Evolutionary conservation across 2,329 filamentous ascomycete species (phyloP).

Genomic region (Aspergillus sp.): DNA sequence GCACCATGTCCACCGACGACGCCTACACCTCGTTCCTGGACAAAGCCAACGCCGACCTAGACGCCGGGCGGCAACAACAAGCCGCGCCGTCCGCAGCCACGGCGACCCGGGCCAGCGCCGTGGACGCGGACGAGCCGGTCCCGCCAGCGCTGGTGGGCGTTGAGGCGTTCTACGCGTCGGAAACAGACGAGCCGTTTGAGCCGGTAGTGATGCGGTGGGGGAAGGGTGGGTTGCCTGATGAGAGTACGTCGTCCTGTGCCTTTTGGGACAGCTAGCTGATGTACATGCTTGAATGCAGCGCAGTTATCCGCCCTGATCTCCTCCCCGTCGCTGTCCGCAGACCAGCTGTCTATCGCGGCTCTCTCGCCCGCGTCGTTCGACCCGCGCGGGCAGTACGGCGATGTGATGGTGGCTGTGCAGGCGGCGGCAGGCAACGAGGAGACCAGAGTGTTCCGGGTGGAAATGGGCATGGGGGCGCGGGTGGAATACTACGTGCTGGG

Average conservation of each 20-base stretch:
- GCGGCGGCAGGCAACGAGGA: slow-evolving; percentile 44
- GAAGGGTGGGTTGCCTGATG: slow-evolving; percentile 21
- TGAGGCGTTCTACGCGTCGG: slow-evolving; percentile 63
- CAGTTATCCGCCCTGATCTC: slow-evolving; percentile 60
- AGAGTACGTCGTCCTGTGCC: slow-evolving; percentile 16
- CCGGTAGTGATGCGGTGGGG: slow-evolving; percentile 58
- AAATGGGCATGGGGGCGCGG: slow-evolving; percentile 51
- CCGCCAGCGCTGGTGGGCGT: slow-evolving; percentile 50
- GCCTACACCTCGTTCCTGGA: slow-evolving; percentile 78
- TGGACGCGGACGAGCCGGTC: slow-evolving; percentile 45
- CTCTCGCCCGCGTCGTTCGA: slow-evolving; percentile 66
- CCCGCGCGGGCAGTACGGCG: slow-evolving; percentile 55
- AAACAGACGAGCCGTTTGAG: slow-evolving; percentile 79
- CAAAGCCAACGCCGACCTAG: slow-evolving; percentile 67
- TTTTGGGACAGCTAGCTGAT: no score
- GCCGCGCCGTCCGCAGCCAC: slow-evolving; percentile 13
- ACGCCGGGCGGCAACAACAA: slow-evolving; percentile 18
- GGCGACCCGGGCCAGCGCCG: slow-evolving; percentile 27
- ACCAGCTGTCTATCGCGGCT: slow-evolving; percentile 46
- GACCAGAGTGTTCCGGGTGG: slow-evolving; percentile 65
- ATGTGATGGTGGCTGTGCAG: slow-evolving; percentile 45
- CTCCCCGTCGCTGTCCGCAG: slow-evolving; percentile 10
- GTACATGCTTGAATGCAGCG: slow-evolving; percentile 45
- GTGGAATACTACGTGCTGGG: slow-evolving; percentile 74
- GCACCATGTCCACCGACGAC: slow-evolving; percentile 54